A percentile compares a stretch with the other conserved stretches of the same genome.
Evolutionary conservation across 345 rosid genomes (phyloP).

Genomic region (Citrus mangshanensis): DNA sequence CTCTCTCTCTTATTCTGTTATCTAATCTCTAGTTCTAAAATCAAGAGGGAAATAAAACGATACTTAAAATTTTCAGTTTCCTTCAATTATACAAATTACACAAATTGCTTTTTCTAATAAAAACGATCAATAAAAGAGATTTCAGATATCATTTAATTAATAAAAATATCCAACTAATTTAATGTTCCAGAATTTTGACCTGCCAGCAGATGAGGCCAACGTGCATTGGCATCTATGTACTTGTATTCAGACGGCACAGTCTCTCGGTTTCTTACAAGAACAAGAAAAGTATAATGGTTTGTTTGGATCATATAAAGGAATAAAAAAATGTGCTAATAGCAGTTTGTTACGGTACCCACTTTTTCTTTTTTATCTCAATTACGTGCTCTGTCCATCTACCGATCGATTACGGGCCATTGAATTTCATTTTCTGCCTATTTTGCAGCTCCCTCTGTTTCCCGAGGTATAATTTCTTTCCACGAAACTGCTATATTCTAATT

Average conservation of each 20-base stretch:
- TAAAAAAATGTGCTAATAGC: background rate
- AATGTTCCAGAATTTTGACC: too few relatives aligned
- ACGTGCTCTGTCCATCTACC: background rate
- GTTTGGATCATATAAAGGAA: background rate
- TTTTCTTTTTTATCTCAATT: background rate
- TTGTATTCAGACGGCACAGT: background rate
- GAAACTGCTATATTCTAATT: background rate
- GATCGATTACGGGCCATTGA: background rate
- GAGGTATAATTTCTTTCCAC: background rate
- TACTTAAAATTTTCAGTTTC: background rate
- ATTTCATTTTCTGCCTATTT: background rate
- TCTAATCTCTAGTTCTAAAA: background rate
- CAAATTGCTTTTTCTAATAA: background rate
- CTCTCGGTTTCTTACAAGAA: background rate
- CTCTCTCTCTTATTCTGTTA: background rate
- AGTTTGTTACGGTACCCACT: too few relatives aligned
- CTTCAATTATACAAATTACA: background rate
- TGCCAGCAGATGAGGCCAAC: too few relatives aligned
- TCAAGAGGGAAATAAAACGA: background rate
- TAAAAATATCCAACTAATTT: too few relatives aligned
- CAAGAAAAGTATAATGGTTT: background rate
- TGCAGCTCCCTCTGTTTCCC: background rate
- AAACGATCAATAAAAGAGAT: too few relatives aligned
- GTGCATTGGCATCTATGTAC: too few relatives aligned
- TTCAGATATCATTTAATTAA: too few relatives aligned